Conservation (phyloP, 495 filamentous ascomycete genomes). For the Cercophora sp. region DNA sequence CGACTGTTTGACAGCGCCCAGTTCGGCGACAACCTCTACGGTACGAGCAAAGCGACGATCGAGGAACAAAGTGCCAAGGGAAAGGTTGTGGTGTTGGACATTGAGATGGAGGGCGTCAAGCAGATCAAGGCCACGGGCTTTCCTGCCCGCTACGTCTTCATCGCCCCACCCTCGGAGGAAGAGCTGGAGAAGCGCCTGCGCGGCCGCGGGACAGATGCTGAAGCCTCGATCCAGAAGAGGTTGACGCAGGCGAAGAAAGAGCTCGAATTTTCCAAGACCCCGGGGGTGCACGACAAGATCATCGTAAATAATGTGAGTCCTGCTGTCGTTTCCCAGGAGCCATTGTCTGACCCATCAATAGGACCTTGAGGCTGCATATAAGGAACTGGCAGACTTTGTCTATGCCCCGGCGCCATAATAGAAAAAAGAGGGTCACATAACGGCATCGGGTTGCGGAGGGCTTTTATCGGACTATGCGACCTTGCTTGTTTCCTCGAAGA, state of each 20-base stretch:
- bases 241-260: slow-evolving; percentile 76
- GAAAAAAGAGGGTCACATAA: too few species aligned
- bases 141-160: slow-evolving; percentile 77
- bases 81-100: slow-evolving; percentile 69
- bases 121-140: slow-evolving; percentile 79
- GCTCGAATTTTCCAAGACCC: slow-evolving; percentile 69
- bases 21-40: slow-evolving; percentile 86
- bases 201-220: slow-evolving; percentile 78
- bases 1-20: slow-evolving; percentile 52
- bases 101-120: slow-evolving; percentile 98
- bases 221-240: slow-evolving; percentile 70
- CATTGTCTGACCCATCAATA: slow-evolving; percentile 2
- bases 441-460: too few species aligned
- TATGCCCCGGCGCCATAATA: too few species aligned
- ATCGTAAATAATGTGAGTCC: slow-evolving; percentile 70
- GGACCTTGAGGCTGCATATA: slow-evolving; percentile 77
- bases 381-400: slow-evolving; percentile 66
- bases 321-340: neutral
- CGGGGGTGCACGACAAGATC: slow-evolving; percentile 75
- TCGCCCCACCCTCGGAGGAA: slow-evolving; percentile 73
- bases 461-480: too few species aligned
- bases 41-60: slow-evolving; percentile 74
- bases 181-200: slow-evolving; percentile 72
- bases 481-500: too few species aligned
- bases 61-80: slow-evolving; percentile 67